These are phyloP conservation scores for Acarospora socialis DNA, from an alignment of 2,329 filamentous ascomycete species.

Conservation along the genomic window DNA sequence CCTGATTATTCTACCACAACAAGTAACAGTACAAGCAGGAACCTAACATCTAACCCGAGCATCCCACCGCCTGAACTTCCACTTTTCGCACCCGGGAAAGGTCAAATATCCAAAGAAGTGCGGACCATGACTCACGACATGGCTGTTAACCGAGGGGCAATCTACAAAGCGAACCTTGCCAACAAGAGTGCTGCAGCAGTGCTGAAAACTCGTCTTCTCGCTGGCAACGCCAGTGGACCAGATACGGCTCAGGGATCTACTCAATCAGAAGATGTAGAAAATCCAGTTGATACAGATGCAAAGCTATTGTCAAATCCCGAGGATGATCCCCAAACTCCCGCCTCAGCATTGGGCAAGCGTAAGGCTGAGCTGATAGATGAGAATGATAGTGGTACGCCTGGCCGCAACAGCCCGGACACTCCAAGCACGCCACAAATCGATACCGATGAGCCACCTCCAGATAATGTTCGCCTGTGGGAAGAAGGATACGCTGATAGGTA, in stretches of 20 bases:
- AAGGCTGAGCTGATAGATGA: constrained; percentile 54
- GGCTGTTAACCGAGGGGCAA: constrained; percentile 58
- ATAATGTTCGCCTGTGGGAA: constrained; percentile 86
- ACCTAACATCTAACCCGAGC: constrained; percentile 23
- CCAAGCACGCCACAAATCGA: constrained; percentile 31
- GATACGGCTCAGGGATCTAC: constrained; percentile 17
- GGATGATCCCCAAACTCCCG: constrained; percentile 24
- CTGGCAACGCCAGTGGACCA: constrained; percentile 17
- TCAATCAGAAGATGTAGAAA: too few relatives aligned
- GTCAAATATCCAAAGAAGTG: constrained; percentile 41
- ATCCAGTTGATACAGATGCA: too few relatives aligned
- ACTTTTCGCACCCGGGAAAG: constrained; percentile 42
- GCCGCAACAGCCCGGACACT: constrained; percentile 40
- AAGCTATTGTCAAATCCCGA: too few relatives aligned
- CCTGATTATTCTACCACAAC: constrained; percentile 25
- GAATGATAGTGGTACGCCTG: constrained; percentile 41
- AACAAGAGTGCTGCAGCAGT: constrained; percentile 92
- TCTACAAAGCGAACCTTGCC: constrained; percentile 57
- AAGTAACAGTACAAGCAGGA: constrained; percentile 17
- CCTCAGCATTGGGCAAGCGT: constrained; percentile 53
- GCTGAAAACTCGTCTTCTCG: constrained; percentile 64
- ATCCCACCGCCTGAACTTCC: constrained; percentile 35
- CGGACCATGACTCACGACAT: constrained; percentile 68
- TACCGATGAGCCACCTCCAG: constrained; percentile 51
- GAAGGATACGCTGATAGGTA: constrained; percentile 90